Evolutionary conservation across 2,329 filamentous ascomycete species (phyloP), one percentile per base, ranked within the genome.

Genomic region (Curvularia hawaiiensis): DNA sequence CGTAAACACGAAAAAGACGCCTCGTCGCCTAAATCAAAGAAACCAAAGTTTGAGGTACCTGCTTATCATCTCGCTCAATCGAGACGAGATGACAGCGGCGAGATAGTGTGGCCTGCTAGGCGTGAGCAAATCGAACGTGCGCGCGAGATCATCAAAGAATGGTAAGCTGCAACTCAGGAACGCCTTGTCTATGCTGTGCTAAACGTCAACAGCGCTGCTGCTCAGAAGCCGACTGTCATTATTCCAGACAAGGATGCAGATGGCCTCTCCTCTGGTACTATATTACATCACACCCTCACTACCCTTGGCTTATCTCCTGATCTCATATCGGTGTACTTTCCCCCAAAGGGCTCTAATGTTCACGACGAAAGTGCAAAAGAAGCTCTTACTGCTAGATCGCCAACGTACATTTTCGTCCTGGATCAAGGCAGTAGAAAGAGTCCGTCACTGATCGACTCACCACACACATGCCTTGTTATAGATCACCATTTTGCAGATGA

Each of bases 161-260:
- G 86, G 86, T 84, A 74, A 50, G 20, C 24, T 73, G 66, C n/a
- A 11, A 10, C 8, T 26, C 8, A 6, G 24, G 0, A 22, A n/a
- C 8, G 4, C 11, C 7, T 2, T 18, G 1, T 43, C 22, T 4
- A 26, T 6, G 0, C 14, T 30, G 5, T 39, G 11, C 59, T 60
- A 55, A 69, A 33, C 3, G 18, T 20, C 20, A 4, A 11, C 60
- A 88, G 86, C 70, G 85, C 81, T 18, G 65, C 76, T 16, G 75
- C 83, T 11, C 74, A 80, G 10, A 79, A 84, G 54, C 78, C 75
- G 35, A 84, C 83, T 1, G 72, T 90, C 18, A 85, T 90, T 14
- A 80, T 89, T 0, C 88, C 88, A 0, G 88, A 90, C 68, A 90
- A 89, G 66, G 87, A 90, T 63, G 86, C 86, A 3, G 88, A 90